Evolutionary conservation across 345 rosid species (phyloP).

Genomic region (Populus alba): DNA sequence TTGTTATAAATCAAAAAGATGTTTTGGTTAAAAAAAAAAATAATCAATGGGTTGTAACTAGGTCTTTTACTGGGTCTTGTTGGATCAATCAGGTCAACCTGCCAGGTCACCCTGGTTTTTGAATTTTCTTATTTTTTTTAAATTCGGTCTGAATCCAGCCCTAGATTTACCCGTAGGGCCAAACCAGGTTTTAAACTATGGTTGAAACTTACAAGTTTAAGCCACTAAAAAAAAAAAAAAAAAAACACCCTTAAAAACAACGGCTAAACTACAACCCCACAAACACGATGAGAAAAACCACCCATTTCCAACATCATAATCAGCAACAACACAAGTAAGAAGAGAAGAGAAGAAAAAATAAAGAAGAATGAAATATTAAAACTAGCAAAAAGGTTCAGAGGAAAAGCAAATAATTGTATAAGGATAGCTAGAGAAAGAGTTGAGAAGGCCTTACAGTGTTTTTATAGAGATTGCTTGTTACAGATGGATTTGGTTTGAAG

Average conservation of each 20-base stretch:
- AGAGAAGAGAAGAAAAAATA: constrained; percentile 27
- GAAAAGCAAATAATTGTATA: constrained; percentile 92
- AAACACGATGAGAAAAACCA: neutral
- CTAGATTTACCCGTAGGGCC: rapidly evolving
- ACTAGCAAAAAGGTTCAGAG: constrained; percentile 89
- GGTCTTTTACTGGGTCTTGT: rapidly evolving
- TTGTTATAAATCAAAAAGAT: too few relatives aligned
- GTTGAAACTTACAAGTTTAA: neutral
- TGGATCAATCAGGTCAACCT: rapidly evolving
- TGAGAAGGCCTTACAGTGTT: constrained; percentile 94
- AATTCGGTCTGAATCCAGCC: too few relatives aligned
- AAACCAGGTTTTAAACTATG: rapidly evolving
- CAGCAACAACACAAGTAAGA: neutral
- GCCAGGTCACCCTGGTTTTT: rapidly evolving
- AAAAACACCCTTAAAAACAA: too few relatives aligned
- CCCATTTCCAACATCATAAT: neutral
- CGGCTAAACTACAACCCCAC: neutral
- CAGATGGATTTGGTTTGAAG: too few relatives aligned
- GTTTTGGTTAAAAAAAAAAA: too few relatives aligned
- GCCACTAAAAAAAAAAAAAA: too few relatives aligned
- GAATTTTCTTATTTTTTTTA: too few relatives aligned
- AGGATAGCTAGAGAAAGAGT: constrained; percentile 89
- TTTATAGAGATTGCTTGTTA: constrained; percentile 57
- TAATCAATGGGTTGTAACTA: rapidly evolving
- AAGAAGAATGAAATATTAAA: constrained; percentile 84